Base-by-base conservation (phyloP, 306 rosid species). In the Sicyos baderoa region DNA sequence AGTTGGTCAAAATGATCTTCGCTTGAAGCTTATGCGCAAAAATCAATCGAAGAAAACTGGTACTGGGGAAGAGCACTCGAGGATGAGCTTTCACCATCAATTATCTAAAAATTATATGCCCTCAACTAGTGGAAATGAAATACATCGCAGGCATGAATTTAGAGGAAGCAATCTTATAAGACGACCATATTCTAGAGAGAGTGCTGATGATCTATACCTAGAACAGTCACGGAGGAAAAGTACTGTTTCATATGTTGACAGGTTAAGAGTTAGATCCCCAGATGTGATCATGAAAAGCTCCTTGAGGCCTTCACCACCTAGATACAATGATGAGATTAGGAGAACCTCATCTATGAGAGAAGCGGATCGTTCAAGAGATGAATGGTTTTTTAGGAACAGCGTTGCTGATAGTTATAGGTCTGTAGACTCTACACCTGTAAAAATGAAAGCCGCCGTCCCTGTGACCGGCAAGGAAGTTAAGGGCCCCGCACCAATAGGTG, bases 1-100 rank as follows among this genome's bases (percentile, higher is more conserved):
- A 81, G 77, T 82, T 60, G 72, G 47, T 78, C 79, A 60, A 44
- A 73, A 80, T 63, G 91, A 86, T 76, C 91, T 86, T 69, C 81
- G 89, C 51, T 75, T 82, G 80, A 84, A 84, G 62, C 80, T 84
- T 68, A 63, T 80, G 76, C 76, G 66, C 74, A 84, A 79, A 77
- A 84, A 80, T 57, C 78, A 51, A 65, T 68, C 75, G 8, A 82
- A 82, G 69, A 54, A 53, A 76, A 45, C 25, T 57, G 75, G 71
- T 74, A 77, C 6, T 74, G 51, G 45, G 32, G 82, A 55, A 55
- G 84, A 75, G 56, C 67, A 22, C 32, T 53, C 53, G 9, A 77
- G 71, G 74, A 70, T 67, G 76, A 80, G 72, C 64, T 61, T 71
- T 2, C 76, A 55, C 32, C 54, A 23, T 61, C 76, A 75, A 54